phyloP scores from a whole-genome alignment of 139 green algal genomes.

The Chara braunii region DNA sequence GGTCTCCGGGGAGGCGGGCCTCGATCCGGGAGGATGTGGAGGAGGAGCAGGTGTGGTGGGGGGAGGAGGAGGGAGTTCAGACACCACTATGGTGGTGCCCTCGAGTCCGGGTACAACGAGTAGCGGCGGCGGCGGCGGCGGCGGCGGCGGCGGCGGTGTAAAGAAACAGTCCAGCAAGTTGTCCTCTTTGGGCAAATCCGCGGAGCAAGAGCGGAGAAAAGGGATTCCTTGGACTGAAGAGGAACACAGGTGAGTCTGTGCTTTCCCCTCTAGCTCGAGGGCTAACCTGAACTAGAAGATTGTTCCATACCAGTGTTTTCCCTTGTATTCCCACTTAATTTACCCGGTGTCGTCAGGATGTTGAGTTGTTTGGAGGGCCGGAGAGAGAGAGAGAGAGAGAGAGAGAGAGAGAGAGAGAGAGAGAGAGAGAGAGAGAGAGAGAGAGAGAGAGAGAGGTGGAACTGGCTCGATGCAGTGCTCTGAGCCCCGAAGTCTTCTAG shows the following conservation, averaged over 20 bases:
- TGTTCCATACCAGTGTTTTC: neutral
- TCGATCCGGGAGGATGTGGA: too few relatives aligned
- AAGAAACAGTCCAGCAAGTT: neutral
- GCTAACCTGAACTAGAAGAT: neutral
- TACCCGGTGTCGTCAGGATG: too few relatives aligned
- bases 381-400: too few relatives aligned
- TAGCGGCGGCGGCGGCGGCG: neutral
- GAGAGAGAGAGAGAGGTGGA: too few relatives aligned
- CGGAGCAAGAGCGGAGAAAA: conserved; percentile 68
- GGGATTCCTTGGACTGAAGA: conserved; percentile 92
- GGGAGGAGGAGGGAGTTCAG: neutral
- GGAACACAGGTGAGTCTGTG: conserved; percentile 68
- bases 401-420: too few relatives aligned
- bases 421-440: too few relatives aligned
- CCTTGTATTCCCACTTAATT: too few relatives aligned
- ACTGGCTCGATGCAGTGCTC: too few relatives aligned
- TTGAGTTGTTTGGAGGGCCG: too few relatives aligned
- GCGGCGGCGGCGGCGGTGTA: neutral
- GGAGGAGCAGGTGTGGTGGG: neutral
- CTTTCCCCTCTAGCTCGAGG: conserved; percentile 10
- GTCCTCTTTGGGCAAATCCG: neutral
- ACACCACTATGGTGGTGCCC: neutral
- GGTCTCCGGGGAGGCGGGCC: too few relatives aligned
- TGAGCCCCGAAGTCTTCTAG: too few relatives aligned
- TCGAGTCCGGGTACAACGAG: neutral